Evolutionary conservation across 495 filamentous ascomycete species (phyloP), one percentile per base, ranked within the genome.

Genomic region (Neurospora sp.): DNA sequence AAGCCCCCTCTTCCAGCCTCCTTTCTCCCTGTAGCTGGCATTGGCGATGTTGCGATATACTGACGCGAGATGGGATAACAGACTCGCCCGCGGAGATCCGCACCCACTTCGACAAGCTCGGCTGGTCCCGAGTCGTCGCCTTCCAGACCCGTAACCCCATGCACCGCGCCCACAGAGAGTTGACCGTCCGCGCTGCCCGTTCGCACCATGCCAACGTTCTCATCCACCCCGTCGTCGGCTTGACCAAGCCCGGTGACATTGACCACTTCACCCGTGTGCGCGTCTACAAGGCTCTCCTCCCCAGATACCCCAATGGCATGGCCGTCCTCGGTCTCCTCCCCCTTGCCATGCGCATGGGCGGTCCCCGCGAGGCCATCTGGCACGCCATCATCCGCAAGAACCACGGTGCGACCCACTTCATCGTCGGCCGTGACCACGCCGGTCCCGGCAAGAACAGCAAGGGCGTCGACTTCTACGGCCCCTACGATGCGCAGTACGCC

Each of bases 371-470:
- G 87, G 96, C 96, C 75, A 94, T 99, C 84, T 99, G 96, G 96
- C 96, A 99, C 86, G 96, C 96, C 75, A 98, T 99, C 79, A 99
- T 99, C 87, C 94, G 96, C 78, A 99, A 98, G 89, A 99, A 99
- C 84, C 94, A 97, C 84, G 96, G 96, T 75, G 94, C 95, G 44
- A 98, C 96, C 16, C 96, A 99, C 88, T 99, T 99, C 89, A 99
- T 99, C 78, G 94, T 99, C 71, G 96, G 96, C 38, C 93, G 96
- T 83, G 96, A 99, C 81, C 96, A 99, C 81, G 96, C 96, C 76
- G 96, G 96, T 70, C 96, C 96, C 38, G 96, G 96, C 75, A 96
- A 93, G 86, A 98, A 98, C 89, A 93, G 90, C 85, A 91, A 94
- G 84, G 96, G 96, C 38, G 88, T 92, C 75, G 96, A 99, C 78